phyloP scores from a whole-genome alignment of 768 basidiomycete genomes.

The Tricholoma sp. region DNA sequence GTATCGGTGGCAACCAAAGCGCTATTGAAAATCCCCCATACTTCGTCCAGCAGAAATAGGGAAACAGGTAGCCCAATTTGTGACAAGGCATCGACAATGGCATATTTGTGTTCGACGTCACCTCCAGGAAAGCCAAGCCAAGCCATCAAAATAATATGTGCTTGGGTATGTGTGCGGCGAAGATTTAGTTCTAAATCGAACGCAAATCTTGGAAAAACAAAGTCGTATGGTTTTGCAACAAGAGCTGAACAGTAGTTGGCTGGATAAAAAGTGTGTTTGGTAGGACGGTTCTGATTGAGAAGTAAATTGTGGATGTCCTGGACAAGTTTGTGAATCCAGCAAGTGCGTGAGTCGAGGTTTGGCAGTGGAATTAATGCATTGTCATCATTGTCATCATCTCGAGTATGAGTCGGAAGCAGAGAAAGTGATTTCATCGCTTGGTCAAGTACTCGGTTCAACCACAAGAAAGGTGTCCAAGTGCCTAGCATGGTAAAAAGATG shows the following conservation, averaged over 20 bases:
- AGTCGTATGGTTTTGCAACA: too few species aligned
- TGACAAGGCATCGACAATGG: background rate
- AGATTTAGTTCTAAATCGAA: too few species aligned
- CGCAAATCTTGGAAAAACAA: too few species aligned
- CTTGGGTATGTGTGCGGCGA: too few species aligned
- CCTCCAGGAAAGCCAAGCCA: background rate
- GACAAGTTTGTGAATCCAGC: too few species aligned
- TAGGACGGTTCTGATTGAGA: background rate
- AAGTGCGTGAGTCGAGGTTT: too few species aligned
- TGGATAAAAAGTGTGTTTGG: background rate
- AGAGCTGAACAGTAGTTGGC: too few species aligned
- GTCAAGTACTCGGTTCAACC: background rate
- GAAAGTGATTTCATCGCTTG: too few species aligned
- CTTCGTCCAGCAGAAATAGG: background rate
- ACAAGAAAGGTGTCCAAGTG: background rate
- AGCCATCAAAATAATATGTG: background rate
- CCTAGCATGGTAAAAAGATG: background rate
- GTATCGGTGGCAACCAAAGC: background rate
- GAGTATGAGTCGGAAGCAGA: too few species aligned
- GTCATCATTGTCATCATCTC: background rate
- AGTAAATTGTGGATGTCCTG: background rate
- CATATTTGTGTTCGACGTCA: background rate
- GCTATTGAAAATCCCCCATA: background rate
- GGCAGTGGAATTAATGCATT: too few species aligned
- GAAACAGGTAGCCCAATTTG: background rate